Evolutionary conservation across 305 asterid genomes (phyloP), one percentile per base, ranked within the genome.

Genomic region (Nicotiana rustica): DNA sequence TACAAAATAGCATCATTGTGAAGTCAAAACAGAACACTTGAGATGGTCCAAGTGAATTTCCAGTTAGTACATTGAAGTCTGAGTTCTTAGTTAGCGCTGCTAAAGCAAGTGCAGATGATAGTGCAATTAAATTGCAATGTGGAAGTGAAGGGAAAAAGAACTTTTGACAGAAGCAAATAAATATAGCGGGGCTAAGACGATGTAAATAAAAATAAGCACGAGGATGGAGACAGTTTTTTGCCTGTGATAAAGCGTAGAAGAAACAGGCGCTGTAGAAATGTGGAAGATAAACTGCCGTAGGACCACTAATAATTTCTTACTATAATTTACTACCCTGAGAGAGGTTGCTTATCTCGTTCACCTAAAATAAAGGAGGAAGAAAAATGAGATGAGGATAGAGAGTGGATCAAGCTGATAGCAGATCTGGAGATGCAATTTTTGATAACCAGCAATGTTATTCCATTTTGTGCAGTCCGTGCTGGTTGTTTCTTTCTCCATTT

Each of bases 161-260:
- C 12, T 71, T 4, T 82, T 36, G 25, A 41, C 93, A 3, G 90
- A 88, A 85, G 86, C 77, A 67, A 81, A 71, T 55, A 83, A 85
- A 76, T 64, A 81, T 4, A 91, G 86, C 82, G 77, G 60, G 67
- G 87, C 86, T 67, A 85, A 87, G 80, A 33, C 10, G 91, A 87
- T 83, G 85, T 41, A 82, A 86, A 90, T 83, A 84, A 85, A 77
- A 89, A 78, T 68, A 87, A 90, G 86, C 56, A 84, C 4, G 86
- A 92, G 47, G 99, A 97, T 57, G 95, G 93, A 10, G 99, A 97
- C 86, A 98, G 99, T 36, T 97, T 97, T 80, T 93, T 94, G 86
- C 92, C 94, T 17, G 99, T 97, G 68, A 91, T 95, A 4, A 97
- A 92, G 83, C 90, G 99, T 68, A 90, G 96, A 87, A 93, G 94